phyloP scores from a whole-genome alignment of 805 yeast genomes.

The Barnettozyma botsteinii region DNA sequence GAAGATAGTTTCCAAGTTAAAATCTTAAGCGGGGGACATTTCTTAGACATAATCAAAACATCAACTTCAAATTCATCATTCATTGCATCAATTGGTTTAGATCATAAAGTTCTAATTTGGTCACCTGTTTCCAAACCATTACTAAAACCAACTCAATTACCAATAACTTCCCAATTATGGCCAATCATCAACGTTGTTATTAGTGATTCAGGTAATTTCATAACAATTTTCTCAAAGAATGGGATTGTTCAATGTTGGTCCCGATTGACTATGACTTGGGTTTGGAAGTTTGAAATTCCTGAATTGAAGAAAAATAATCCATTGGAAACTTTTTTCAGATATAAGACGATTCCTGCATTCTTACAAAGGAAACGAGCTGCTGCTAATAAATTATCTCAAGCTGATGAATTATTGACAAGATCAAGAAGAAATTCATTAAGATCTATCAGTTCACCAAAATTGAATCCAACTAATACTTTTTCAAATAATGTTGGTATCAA shows the following conservation, averaged over 20 bases:
- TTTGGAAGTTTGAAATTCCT: constrained; percentile 43
- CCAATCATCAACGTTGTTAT: constrained; percentile 54
- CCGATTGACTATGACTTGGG: constrained; percentile 45
- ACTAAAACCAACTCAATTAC: constrained; percentile 41
- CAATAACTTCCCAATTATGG: constrained; percentile 43
- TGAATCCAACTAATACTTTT: constrained; percentile 20
- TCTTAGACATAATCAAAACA: constrained; percentile 56
- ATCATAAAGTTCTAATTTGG: constrained; percentile 69
- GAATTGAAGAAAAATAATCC: constrained; percentile 35
- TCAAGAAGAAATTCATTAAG: constrained; percentile 31
- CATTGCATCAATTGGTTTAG: constrained; percentile 66
- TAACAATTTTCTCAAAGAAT: constrained; percentile 47
- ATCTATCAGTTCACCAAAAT: constrained; percentile 23
- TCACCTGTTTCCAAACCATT: constrained; percentile 51
- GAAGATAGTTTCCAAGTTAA: constrained; percentile 29
- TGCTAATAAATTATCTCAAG: constrained; percentile 1
- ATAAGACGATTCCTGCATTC: constrained; percentile 43
- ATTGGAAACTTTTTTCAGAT: constrained; percentile 56
- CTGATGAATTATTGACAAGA: constrained; percentile 16
- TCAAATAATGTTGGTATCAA: constrained; percentile 19
- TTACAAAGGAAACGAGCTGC: constrained; percentile 28
- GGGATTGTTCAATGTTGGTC: constrained; percentile 59
- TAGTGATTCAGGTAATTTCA: constrained; percentile 53
- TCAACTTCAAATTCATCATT: constrained; percentile 57
- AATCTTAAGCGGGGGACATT: constrained; percentile 47